phyloP scores from a whole-genome alignment of 306 rosid genomes.

The Vigna unguiculata region DNA sequence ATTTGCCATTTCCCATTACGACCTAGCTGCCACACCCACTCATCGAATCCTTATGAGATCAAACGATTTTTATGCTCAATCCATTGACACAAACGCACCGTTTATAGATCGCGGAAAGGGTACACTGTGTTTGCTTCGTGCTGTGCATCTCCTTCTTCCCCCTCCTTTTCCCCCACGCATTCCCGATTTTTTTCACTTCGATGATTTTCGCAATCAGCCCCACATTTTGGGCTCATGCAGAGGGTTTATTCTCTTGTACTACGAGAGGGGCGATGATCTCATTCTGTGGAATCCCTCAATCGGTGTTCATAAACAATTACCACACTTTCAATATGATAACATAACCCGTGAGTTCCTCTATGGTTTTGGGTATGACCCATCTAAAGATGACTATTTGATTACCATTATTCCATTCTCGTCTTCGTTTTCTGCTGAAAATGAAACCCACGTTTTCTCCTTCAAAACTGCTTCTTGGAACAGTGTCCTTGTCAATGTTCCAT shows the following conservation, averaged over 20 bases:
- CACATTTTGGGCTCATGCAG: not conserved
- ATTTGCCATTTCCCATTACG: conserved; percentile 28
- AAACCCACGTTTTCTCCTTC: not conserved
- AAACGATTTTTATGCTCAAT: not conserved
- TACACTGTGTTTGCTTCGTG: no score
- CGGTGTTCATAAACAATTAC: not conserved
- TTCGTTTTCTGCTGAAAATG: not conserved
- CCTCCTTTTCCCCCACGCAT: not conserved
- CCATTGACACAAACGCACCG: not conserved
- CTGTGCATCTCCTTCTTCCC: not conserved
- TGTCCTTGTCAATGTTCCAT: not conserved
- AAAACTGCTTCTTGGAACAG: conserved; percentile 29
- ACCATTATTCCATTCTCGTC: not conserved
- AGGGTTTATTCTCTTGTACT: not conserved
- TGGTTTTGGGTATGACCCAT: not conserved
- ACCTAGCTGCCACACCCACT: not conserved
- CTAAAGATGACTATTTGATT: not conserved
- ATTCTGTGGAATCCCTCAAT: conserved; percentile 38
- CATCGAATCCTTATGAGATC: not conserved
- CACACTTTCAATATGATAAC: not conserved
- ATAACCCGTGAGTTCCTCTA: not conserved
- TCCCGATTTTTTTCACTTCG: no score
- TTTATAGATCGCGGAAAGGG: not conserved
- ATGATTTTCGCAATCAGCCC: not conserved
- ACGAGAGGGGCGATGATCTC: not conserved